These are phyloP conservation scores for Aspergillus hortae DNA, from an alignment of 2,329 filamentous ascomycete genomes.

Conservation along the genomic window DNA sequence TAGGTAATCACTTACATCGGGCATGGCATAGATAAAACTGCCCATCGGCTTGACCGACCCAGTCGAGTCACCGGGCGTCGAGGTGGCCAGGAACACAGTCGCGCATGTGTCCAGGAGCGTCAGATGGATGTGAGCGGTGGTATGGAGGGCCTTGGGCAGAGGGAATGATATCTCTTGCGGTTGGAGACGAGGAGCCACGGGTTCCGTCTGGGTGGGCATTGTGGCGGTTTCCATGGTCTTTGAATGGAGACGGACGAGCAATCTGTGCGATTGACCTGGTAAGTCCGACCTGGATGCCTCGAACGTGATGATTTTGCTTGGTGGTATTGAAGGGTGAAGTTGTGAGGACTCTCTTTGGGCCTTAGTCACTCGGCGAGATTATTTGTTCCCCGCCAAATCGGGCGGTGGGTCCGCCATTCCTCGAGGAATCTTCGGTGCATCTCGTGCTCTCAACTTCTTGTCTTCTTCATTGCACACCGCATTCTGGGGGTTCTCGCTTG, in stretches of 20 bases:
- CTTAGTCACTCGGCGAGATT: neutral
- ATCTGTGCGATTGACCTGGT: neutral
- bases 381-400: constrained; percentile 4
- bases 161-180: constrained; percentile 56
- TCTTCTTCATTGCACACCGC: neutral
- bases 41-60: constrained; percentile 59
- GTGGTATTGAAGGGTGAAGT: too few relatives aligned
- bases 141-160: constrained; percentile 54
- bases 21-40: constrained; percentile 90
- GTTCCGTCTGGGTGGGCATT: neutral
- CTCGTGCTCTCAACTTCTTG: neutral
- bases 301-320: too few relatives aligned
- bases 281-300: neutral
- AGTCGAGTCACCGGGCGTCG: constrained; percentile 42
- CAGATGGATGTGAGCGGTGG: constrained; percentile 58
- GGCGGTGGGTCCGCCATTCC: neutral
- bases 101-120: constrained; percentile 51
- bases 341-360: too few relatives aligned
- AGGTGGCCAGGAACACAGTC: constrained; percentile 57
- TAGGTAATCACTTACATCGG: constrained; percentile 62
- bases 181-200: constrained; percentile 20
- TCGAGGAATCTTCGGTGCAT: neutral
- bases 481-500: neutral
- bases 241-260: neutral
- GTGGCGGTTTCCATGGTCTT: constrained; percentile 6